phyloP scores from a whole-genome alignment of 1,139 yeast genomes.

The Meyerozyma carpophila region DNA sequence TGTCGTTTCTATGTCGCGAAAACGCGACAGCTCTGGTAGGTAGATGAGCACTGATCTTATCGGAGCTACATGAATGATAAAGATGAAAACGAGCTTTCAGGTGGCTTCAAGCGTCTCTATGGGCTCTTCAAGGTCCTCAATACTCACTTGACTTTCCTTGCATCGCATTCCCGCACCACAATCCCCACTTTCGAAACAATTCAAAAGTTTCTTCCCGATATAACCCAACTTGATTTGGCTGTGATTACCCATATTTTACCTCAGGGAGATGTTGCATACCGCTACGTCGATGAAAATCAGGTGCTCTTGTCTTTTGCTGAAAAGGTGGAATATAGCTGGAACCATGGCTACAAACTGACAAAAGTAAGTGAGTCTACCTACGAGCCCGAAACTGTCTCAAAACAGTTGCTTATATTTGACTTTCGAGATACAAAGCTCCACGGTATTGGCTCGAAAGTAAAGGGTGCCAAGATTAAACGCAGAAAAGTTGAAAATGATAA shows the following conservation, averaged over 20 bases:
- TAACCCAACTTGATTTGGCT: slow-evolving; percentile 52
- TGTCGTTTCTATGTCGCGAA: not conserved
- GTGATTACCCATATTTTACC: slow-evolving; percentile 61
- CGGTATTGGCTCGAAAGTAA: slow-evolving; percentile 28
- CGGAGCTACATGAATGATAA: not conserved
- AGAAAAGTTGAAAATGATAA: slow-evolving; percentile 6
- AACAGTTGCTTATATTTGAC: slow-evolving; percentile 66
- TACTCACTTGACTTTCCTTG: slow-evolving; percentile 38
- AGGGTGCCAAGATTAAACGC: slow-evolving; percentile 14
- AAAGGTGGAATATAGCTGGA: slow-evolving; percentile 31
- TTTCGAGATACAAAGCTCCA: slow-evolving; percentile 63
- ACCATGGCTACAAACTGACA: slow-evolving; percentile 41
- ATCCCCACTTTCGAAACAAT: slow-evolving; percentile 35
- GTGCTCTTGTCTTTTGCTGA: slow-evolving; percentile 31
- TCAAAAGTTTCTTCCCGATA: slow-evolving; percentile 24
- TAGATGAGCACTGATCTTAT: not conserved
- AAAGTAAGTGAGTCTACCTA: slow-evolving; percentile 17
- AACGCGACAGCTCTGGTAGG: not conserved
- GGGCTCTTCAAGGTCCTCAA: slow-evolving; percentile 28
- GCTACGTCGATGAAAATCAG: slow-evolving; percentile 72
- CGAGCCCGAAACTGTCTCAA: slow-evolving; percentile 15
- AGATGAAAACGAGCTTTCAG: not conserved
- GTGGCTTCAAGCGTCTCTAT: slow-evolving; percentile 3
- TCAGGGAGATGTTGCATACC: slow-evolving; percentile 55
- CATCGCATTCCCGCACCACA: slow-evolving; percentile 38